A percentile compares a stretch with the other conserved stretches of the same genome.
Evolutionary conservation across 2,329 filamentous ascomycete species (phyloP).

Genomic region (Nemania abortiva): DNA sequence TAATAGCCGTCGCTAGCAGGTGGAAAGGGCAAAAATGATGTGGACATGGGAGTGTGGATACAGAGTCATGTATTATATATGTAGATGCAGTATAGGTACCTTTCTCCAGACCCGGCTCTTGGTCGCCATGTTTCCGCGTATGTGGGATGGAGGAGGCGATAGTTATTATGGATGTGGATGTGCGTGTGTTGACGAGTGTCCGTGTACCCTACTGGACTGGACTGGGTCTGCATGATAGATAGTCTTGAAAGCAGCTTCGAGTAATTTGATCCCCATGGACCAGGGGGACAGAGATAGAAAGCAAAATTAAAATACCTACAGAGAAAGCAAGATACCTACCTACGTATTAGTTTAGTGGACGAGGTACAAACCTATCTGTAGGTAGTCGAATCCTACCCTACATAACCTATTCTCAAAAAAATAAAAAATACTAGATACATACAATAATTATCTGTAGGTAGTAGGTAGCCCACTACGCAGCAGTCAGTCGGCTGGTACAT

Average conservation of each 20-base stretch:
- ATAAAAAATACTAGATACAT: background rate
- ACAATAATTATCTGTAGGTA: too few species aligned
- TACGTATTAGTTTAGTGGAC: too few species aligned
- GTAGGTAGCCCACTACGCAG: too few species aligned
- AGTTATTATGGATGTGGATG: too few species aligned
- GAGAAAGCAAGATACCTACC: too few species aligned
- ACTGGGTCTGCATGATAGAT: background rate
- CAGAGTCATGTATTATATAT: slow-evolving; percentile 2
- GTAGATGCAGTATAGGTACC: background rate
- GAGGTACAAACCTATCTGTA: too few species aligned
- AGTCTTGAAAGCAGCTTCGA: slow-evolving; percentile 1
- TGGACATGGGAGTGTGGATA: slow-evolving; percentile 20
- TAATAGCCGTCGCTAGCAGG: slow-evolving; percentile 44
- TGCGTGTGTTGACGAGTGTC: background rate
- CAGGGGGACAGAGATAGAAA: background rate
- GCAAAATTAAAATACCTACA: background rate
- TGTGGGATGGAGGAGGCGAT: background rate
- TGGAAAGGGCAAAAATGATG: slow-evolving; percentile 15
- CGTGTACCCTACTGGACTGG: background rate
- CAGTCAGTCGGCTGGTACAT: background rate
- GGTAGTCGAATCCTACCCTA: background rate
- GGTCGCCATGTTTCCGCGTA: background rate
- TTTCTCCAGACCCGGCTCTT: background rate
- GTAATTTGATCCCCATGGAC: background rate
- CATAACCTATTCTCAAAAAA: background rate